Conservation (phyloP, 106 monocot species). For the Allium cepa region DNA sequence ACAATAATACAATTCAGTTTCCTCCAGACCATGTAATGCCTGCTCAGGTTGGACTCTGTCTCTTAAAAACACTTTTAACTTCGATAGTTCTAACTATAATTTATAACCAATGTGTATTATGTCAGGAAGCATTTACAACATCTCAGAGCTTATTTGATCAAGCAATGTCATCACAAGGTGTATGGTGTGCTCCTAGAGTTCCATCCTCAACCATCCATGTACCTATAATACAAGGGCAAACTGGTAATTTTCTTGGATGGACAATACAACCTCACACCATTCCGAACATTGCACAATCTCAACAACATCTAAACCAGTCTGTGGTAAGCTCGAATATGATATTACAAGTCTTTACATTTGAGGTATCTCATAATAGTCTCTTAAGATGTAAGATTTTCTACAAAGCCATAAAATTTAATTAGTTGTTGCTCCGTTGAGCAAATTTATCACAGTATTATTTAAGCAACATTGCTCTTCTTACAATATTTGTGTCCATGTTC, state of each 20-base stretch:
- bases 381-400: no score
- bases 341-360: no score
- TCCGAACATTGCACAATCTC: constrained; percentile 19
- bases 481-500: no score
- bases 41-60: constrained; percentile 28
- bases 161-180: constrained; percentile 33
- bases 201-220: constrained; percentile 23
- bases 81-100: not conserved
- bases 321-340: constrained; percentile 15
- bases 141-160: constrained; percentile 40
- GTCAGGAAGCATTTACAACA: constrained; percentile 34
- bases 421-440: no score
- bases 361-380: no score
- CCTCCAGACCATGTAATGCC: constrained; percentile 29
- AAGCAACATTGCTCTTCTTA: no score
- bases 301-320: constrained; percentile 25
- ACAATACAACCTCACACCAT: constrained; percentile 26
- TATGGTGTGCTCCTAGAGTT: constrained; percentile 20
- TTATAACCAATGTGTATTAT: not conserved
- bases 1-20: constrained; percentile 27
- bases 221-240: constrained; percentile 36
- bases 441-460: no score
- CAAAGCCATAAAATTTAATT: no score
- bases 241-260: constrained; percentile 35
- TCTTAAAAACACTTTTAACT: not conserved